Base-by-base conservation (phyloP, 1,284 basidiomycete genomes). In the Heterobasidion occidentale region DNA sequence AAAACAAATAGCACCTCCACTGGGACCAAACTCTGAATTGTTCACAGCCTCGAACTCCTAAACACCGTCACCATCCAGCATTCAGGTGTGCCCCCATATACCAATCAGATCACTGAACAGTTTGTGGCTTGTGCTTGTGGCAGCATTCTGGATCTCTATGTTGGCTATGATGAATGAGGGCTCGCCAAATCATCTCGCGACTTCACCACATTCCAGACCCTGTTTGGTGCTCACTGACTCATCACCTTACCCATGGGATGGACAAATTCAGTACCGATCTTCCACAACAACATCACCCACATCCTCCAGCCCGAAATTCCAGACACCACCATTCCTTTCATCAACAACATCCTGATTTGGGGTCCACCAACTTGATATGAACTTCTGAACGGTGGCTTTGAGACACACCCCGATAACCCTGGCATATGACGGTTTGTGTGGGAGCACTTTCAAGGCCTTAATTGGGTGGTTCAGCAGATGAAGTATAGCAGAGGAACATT, bases 211-310 rank as follows among this genome's bases (percentile, higher is more conserved):
- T 49, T 49, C 12, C 17, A 54, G 35, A 45, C 42, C 0, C 52
- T 20, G 3, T 53, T 56, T 54, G 60, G 65, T 7, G 58, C 62
- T 9, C 55, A 60, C 12, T 58, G 62, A 27, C 60, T 70, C 0
- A 56, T 58, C 0, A 63, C 59, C 0, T 48, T 74, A 0, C 73
- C 70, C 0, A 71, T 72, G 70, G 72, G 74, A 0, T 75, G 64
- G 64, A 72, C 70, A 0, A 72, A 75, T 51, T 72, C 68, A 0
- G 66, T 71, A 0, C 67, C 65, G 7, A 68, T 71, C 20, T 69
- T 71, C 46, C 69, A 73, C 54, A 65, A 67, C 51, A 61, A 70
- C 56, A 61, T 74, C 1, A 67, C 65, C 0, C 67, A 64, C 45
- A 72, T 72, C 38, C 59, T 75, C 0, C 61, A 69, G 48, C 55